Conservation (phyloP, 2,329 filamentous ascomycete genomes). For the Venturia aucupariae region DNA sequence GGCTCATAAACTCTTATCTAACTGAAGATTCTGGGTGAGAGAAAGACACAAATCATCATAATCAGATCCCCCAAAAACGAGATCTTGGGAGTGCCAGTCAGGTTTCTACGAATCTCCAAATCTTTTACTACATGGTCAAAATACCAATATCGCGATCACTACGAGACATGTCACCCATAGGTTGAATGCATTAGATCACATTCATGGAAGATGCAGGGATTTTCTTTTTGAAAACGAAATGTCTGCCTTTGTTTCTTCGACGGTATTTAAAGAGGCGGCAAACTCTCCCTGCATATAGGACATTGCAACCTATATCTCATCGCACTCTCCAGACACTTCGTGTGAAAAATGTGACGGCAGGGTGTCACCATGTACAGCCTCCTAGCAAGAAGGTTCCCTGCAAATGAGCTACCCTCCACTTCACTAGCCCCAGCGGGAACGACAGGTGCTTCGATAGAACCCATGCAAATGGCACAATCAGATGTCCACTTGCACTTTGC, state of each 20-base stretch:
- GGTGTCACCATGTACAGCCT: conserved; percentile 95
- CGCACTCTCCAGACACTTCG: conserved; percentile 85
- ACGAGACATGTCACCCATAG: too few species aligned
- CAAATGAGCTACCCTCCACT: conserved; percentile 33
- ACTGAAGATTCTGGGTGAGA: too few species aligned
- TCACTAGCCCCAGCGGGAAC: conserved; percentile 49
- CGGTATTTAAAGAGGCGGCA: conserved; percentile 63
- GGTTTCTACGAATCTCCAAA: too few species aligned
- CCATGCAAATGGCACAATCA: conserved; percentile 93
- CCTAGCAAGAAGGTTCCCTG: conserved; percentile 62
- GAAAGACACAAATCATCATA: too few species aligned
- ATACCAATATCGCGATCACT: too few species aligned
- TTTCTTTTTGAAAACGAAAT: too few species aligned
- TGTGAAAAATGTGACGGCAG: conserved; percentile 93
- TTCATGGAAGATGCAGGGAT: too few species aligned
- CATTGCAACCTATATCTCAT: conserved; percentile 90
- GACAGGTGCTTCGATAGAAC: conserved; percentile 81
- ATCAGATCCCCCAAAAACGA: too few species aligned
- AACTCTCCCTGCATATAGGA: conserved; percentile 83
- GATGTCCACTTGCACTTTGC: conserved; percentile 52
- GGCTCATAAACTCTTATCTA: too few species aligned
- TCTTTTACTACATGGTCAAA: too few species aligned
- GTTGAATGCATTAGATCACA: too few species aligned
- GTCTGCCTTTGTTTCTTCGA: background rate
- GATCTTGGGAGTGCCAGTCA: too few species aligned